Evolutionary conservation across 2,329 filamentous ascomycete genomes (phyloP), one percentile per base, ranked within the genome.

Genomic region (Curvularia hawaiiensis): DNA sequence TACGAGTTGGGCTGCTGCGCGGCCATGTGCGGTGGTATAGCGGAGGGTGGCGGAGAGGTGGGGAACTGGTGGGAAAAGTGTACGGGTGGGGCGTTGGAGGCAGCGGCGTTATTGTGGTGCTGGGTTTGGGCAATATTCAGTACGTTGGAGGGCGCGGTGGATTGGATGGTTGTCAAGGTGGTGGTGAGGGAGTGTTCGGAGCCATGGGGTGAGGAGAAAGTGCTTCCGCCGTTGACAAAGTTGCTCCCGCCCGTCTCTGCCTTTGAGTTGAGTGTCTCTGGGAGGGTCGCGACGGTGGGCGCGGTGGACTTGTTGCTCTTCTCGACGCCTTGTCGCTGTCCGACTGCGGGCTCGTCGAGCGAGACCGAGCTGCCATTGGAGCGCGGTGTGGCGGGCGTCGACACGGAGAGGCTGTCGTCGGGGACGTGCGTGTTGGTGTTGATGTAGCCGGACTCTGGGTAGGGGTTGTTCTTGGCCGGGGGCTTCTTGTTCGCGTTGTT

Each of bases 111-210:
- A 76, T 79, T 64, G 33, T 51, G 56, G 41, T 50, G 45, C 30
- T 55, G 56, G 9, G 30, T 24, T 74, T 79, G 53, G 71, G 70
- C 49, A 71, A 70, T 48, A 72, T 76, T 74, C 40, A 79, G 68
- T 3, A 75, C 70, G 20, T 81, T 82, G 52, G 85, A 86, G 4
- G 86, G 85, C 3, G 86, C 85, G 60, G 86, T 82, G 1, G 91
- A 94, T 69, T 94, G 91, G 58, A 96, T 92, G 0, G 91, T 96
- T 0, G 91, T 95, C 54, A 96, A 81, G 1, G 91, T 95, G 0
- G 91, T 95, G 1, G 91, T 91, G 52, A 96, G 80, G 2, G 90
- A 94, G 60, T 88, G 88, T 47, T 92, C 87, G 8, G 90, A 94
- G 26, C 90, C 90, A 33, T 90, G 89, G 1, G 91, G 90, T 12